Percentiles rank a stretch among this genome's conserved stretches.
Evolutionary conservation across 495 filamentous ascomycete genomes (phyloP).

Genomic region (Trichoderma erinaceum): DNA sequence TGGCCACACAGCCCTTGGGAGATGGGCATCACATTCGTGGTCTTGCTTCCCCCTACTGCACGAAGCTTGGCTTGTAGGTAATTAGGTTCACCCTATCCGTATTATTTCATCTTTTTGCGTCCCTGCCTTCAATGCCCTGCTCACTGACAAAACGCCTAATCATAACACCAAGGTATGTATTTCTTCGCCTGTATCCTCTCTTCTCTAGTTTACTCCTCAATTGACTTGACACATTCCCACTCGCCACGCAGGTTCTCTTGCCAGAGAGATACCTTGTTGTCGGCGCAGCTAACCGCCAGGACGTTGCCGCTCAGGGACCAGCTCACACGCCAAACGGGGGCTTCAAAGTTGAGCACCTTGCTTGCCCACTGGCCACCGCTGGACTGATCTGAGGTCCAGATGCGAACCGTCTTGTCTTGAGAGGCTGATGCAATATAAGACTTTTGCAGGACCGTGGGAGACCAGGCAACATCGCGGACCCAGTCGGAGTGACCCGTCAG

Average conservation of each 20-base stretch:
- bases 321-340: constrained; percentile 89
- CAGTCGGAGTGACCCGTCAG: constrained; percentile 84
- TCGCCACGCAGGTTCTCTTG: constrained; percentile 72
- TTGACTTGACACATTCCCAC: constrained; percentile 94
- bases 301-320: constrained; percentile 99
- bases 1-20: not conserved
- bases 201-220: constrained; percentile 65
- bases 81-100: not conserved
- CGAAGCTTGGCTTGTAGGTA: not conserved
- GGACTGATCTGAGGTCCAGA: constrained; percentile 77
- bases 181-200: too few relatives aligned
- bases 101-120: not conserved
- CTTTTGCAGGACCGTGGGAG: constrained; percentile 86
- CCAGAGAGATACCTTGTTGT: constrained; percentile 93
- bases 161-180: constrained; percentile 5
- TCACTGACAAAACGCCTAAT: constrained; percentile 3
- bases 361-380: constrained; percentile 64
- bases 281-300: constrained; percentile 82
- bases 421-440: constrained; percentile 88
- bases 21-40: not conserved
- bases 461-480: constrained; percentile 98
- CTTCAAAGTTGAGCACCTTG: constrained; percentile 79
- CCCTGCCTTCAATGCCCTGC: constrained; percentile 6
- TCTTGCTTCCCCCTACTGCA: not conserved
- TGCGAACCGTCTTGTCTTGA: constrained; percentile 95